Evolutionary conservation across 306 rosid species (phyloP), one percentile per base, ranked within the genome.

Genomic region (Myrica gale): DNA sequence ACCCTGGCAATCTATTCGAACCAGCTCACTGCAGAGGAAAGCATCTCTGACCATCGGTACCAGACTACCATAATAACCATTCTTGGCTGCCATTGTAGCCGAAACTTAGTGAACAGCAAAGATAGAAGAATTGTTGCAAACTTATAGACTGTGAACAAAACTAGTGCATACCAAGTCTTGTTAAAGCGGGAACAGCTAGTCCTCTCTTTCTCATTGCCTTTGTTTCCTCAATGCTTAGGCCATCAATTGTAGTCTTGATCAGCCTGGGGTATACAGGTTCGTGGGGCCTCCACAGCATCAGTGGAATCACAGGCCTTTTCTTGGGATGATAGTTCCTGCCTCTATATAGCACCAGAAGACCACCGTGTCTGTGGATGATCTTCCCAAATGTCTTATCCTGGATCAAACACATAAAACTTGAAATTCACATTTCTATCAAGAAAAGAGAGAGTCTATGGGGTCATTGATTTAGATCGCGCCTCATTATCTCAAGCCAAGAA

Each of bases 11-110:
- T 95, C 97, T 71, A 95, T 90, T 81, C 97, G 91, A 50, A 92
- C 83, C 86, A 95, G 69, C 79, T 95, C 97, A 65, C 79, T 70
- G 5, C 76, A 55, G 72, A 88, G 87, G 80, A 95, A 95, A 63
- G 96, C 97, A 83, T 95, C 99, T 87, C 97, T 87, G 78, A 90
- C 97, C 99, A 92, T 92, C 54, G 95, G 86, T 75, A 92, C 89
- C 85, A 95, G 85, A 80, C 76, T 79, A 77, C 91, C 92, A 66
- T 92, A 92, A 76, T 88, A 95, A 41, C 97, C 97, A 81, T 92
- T 95, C 82, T 86, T 92, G n/a, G 93, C 97, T 92, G 90, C 89
- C 82, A 73, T 85, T 72, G 39, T 69, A 77, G 78, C 10, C 10
- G 23, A 41, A 42, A 7, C 58, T 89, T 76, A 81, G 73, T 69